These are phyloP conservation scores for Drosera spatulata DNA, from an alignment of 179 eudicot genomes.

Conservation along the genomic window DNA sequence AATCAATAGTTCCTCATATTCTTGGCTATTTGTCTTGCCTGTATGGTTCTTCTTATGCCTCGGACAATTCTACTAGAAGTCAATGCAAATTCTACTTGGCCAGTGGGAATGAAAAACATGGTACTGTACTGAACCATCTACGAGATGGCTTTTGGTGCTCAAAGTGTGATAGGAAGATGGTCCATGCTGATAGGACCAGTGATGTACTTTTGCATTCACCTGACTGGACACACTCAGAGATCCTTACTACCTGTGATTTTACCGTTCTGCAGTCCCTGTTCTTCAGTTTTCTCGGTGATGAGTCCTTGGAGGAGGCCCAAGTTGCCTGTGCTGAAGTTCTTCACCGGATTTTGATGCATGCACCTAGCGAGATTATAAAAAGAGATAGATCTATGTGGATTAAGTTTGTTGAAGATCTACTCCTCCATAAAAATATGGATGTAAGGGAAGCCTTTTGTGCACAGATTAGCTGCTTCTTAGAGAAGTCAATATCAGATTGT, in stretches of 20 bases:
- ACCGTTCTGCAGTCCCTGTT: constrained; percentile 44
- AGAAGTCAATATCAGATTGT: constrained; percentile 36
- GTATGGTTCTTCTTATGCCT: constrained; percentile 32
- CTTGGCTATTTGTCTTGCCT: constrained; percentile 87
- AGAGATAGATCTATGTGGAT: constrained; percentile 62
- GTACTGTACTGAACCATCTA: constrained; percentile 22
- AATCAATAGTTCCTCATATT: constrained; percentile 43
- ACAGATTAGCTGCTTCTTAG: constrained; percentile 54
- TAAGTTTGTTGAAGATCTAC: constrained; percentile 51
- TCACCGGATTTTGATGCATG: constrained; percentile 59
- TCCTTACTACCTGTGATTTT: constrained; percentile 22
- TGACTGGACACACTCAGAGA: constrained; percentile 14
- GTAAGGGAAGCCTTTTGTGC: constrained; percentile 77
- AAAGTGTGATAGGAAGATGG: constrained; percentile 48
- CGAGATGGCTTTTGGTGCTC: constrained; percentile 78
- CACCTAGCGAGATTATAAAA: constrained; percentile 33
- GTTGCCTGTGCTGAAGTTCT: constrained; percentile 60
- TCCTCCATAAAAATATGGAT: constrained; percentile 62
- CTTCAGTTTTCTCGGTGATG: constrained; percentile 60
- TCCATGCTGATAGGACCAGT: constrained; percentile 17
- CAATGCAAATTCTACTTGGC: constrained; percentile 40
- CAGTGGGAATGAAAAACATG: constrained; percentile 19
- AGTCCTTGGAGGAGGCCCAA: constrained; percentile 79
- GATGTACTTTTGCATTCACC: constrained; percentile 20
- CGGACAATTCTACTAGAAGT: constrained; percentile 16